These are phyloP conservation scores for Gossypium laxum DNA, from an alignment of 441 rosid species.

Conservation along the genomic window DNA sequence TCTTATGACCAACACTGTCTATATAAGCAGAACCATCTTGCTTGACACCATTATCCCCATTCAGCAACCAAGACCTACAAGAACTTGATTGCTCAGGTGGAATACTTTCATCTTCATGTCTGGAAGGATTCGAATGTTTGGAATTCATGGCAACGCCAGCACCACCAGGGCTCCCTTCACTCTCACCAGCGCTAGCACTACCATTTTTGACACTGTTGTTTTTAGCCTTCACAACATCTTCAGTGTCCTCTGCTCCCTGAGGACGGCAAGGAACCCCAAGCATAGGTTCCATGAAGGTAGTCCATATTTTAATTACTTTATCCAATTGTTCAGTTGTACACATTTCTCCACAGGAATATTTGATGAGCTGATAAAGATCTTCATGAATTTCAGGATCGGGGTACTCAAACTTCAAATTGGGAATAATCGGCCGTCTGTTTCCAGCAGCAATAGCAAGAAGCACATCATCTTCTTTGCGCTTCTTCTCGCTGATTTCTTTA, in stretches of 20 bases:
- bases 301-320: conserved; percentile 88
- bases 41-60: conserved; percentile 41
- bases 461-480: conserved; percentile 65
- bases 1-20: conserved; percentile 33
- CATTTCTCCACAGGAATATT: conserved; percentile 89
- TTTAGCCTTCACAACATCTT: conserved; percentile 58
- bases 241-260: conserved; percentile 76
- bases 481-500: conserved; percentile 77
- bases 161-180: conserved; percentile 54
- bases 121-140: conserved; percentile 44
- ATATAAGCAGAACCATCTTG: conserved; percentile 44
- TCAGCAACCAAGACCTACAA: conserved; percentile 41
- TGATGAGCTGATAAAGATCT: conserved; percentile 85
- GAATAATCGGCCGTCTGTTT: conserved; percentile 52
- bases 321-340: conserved; percentile 87
- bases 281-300: conserved; percentile 77
- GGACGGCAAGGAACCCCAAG: conserved; percentile 77
- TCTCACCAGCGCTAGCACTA: conserved; percentile 33
- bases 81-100: conserved; percentile 54
- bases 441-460: conserved; percentile 84
- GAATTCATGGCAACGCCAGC: conserved; percentile 32
- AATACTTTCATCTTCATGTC: conserved; percentile 47
- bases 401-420: conserved; percentile 73
- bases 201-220: conserved; percentile 39
- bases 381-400: conserved; percentile 84